Base-by-base conservation (phyloP, 140 eudicot genomes). In the Erigeron philadelphicus region DNA sequence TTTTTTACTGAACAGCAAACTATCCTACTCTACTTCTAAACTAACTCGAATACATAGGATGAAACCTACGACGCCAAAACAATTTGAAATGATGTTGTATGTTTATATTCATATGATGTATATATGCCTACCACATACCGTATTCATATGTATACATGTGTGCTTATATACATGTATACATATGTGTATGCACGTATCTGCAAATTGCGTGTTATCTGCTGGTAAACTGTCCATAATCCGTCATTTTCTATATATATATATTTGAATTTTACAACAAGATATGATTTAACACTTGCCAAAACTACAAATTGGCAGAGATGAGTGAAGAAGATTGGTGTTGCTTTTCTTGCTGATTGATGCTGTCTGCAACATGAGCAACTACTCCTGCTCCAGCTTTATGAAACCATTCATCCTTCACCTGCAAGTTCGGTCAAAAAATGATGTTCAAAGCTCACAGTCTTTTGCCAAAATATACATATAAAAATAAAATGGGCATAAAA, bases 381-480 rank as follows among this genome's bases (percentile, higher is more conserved):
- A 93, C 98, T 75, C 95, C 98, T n/a, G 86, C 90, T 63, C 98
- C 98, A 42, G 95, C 90, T 73, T 89, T 89, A 76, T 93, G 96
- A 71, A 93, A 79, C 95, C 90, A 89, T 64, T 89, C 95, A 80
- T 84, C 89, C 66, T 89, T 93, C 75, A 93, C 98, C 98, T 93
- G 82, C 41, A 63, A 13, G 53, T 25, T 23, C 11, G 7, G 7
- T 2, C 11, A 43, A 38, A 44, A 46, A 11, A 11, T 17, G 12
- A 11, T 17, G 12, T 2, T 2, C 17, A 64, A 57, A 58, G 23
- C 21, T 17, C 47, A 6, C 6, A n/a, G 8, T 17, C 44, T 21
- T 12, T 25, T n/a, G 17, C 21, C 70, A 11, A 21, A 9, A 40
- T 31, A 31, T 31, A 31, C 0, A 31, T 31, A 46, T 25, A 40